Evolutionary conservation across 192 early-diverging fungal species (phyloP).

Genomic region (Podila epigama): DNA sequence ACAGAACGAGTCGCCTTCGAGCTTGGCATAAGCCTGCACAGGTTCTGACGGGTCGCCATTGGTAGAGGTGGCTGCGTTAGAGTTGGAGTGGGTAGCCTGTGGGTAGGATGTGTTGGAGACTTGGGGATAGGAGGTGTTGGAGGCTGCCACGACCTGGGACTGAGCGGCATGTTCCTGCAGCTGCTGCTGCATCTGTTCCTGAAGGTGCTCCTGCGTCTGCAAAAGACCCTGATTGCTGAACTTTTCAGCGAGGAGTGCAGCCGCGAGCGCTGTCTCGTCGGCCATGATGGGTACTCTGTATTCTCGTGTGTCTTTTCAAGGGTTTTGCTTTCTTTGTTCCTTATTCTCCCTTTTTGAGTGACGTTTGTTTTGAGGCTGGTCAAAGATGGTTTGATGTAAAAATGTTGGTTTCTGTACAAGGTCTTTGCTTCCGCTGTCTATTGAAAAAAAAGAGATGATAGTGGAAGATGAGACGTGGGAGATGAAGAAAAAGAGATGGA

Average conservation of each 20-base stretch:
- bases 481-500: neutral
- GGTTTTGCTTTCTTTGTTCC: neutral
- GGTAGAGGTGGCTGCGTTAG: constrained; percentile 2
- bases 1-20: constrained; percentile 83
- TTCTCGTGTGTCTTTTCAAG: neutral
- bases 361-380: neutral
- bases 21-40: constrained; percentile 90
- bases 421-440: too few relatives aligned
- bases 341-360: neutral
- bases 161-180: neutral
- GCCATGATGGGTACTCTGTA: constrained; percentile 4
- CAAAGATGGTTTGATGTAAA: neutral
- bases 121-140: neutral
- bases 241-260: constrained; percentile 24
- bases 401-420: neutral
- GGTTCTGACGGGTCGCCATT: constrained; percentile 51
- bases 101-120: constrained; percentile 15
- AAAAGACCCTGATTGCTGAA: constrained; percentile 20
- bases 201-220: constrained; percentile 5
- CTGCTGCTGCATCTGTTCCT: neutral
- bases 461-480: neutral
- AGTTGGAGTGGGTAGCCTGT: constrained; percentile 16
- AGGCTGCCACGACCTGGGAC: neutral
- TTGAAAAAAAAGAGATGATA: neutral
- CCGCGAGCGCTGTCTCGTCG: constrained; percentile 43